Evolutionary conservation across 1,284 basidiomycete genomes (phyloP), one percentile per base, ranked within the genome.

Genomic region (Amylostereum chailletii): DNA sequence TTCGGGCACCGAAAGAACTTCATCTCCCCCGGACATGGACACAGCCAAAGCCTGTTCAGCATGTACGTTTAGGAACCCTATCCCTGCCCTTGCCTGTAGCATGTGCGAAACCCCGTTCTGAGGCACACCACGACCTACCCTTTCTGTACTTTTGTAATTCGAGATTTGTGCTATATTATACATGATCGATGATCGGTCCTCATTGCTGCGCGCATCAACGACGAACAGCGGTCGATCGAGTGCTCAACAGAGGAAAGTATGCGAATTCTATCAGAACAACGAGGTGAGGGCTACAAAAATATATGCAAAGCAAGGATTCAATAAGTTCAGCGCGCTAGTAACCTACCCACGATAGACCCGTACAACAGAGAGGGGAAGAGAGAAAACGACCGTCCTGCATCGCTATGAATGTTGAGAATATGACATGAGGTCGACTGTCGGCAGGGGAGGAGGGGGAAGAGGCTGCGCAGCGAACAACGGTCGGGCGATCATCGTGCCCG

Each of bases 401-500:
- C 19, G 36, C 36, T 37, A 37, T 37, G 7, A n/a, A 37, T 37
- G 36, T n/a, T 7, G 36, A 37, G 36, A 37, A 7, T n/a, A n/a
- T 37, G n/a, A 37, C 8, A 37, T 37, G 36, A n/a, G 36, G 7
- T 7, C 36, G 36, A 37, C 8, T 37, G 36, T 7, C 36, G 36
- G 36, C 36, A n/a, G 8, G 36, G n/a, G 36, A 37, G 36, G 36
- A 7, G 36, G 40, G 10, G 26, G 26, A 7, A 30, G 43, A 6
- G 51, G 68, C 60, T 30, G 10, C 29, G 27, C 42, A n/a, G 51
- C 52, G 42, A 53, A 53, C 31, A 50, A 53, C 31, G 19, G 32
- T 57, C 66, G 52, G 58, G 67, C 56, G 60, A 49, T 50, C 59
- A 54, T n/a, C 10, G 44, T 30, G n/a, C 46, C 48, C 4, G 48